These are phyloP conservation scores for Pachyrhizus erosus DNA, from an alignment of 306 rosid genomes.

Conservation along the genomic window DNA sequence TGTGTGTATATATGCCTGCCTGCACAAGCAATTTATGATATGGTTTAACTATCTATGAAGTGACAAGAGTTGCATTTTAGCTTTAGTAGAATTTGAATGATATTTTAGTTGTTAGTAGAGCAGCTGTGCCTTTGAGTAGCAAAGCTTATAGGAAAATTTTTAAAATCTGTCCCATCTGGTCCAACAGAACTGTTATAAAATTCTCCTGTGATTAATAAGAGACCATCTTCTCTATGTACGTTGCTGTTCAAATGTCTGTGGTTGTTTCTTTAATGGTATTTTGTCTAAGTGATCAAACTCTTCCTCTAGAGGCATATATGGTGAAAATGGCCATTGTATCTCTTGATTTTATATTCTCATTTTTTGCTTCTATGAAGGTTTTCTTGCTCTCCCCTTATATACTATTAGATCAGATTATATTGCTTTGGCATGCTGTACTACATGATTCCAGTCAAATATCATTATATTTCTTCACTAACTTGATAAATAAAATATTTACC, in stretches of 20 bases:
- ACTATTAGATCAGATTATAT: not conserved
- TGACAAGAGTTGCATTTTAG: slow-evolving; percentile 28
- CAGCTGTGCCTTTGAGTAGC: slow-evolving; percentile 18
- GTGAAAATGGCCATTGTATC: not conserved
- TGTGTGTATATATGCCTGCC: not conserved
- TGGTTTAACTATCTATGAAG: slow-evolving; percentile 29
- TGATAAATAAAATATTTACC: no score
- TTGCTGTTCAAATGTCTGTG: slow-evolving; percentile 12
- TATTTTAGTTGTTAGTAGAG: slow-evolving; percentile 10
- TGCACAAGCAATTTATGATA: not conserved
- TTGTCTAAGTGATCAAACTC: not conserved
- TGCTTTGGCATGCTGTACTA: not conserved
- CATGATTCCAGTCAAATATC: not conserved
- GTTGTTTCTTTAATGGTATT: not conserved
- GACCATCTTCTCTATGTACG: slow-evolving; percentile 1
- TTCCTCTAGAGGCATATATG: slow-evolving; percentile 6
- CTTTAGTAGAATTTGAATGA: not conserved
- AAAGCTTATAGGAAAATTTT: not conserved
- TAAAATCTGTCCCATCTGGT: not conserved
- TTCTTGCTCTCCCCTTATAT: slow-evolving; percentile 16
- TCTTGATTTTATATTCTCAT: slow-evolving; percentile 5
- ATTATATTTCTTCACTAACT: no score
- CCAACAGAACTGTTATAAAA: not conserved
- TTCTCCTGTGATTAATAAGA: not conserved
- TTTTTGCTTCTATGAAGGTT: slow-evolving; percentile 13